These are phyloP conservation scores for Lyophyllum semitale DNA, from an alignment of 768 basidiomycete genomes.

Conservation along the genomic window DNA sequence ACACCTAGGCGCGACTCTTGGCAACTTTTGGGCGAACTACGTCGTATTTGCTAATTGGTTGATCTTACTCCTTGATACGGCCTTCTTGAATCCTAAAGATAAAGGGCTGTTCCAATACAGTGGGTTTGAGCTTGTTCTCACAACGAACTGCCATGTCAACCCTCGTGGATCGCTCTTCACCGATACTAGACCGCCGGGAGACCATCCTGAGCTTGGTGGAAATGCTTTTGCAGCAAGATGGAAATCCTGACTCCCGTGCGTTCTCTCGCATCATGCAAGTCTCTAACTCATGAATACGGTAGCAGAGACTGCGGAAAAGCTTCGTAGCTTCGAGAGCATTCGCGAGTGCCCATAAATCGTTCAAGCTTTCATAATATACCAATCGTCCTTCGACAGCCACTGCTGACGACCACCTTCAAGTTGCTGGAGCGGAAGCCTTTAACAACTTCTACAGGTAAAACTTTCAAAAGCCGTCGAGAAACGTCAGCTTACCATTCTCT, in stretches of 20 bases:
- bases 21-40: no score
- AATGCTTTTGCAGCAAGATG: slow-evolving; percentile 44
- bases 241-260: slow-evolving; percentile 32
- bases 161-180: slow-evolving; percentile 34
- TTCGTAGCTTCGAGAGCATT: slow-evolving; percentile 60
- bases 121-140: no score
- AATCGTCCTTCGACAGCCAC: slow-evolving; percentile 41
- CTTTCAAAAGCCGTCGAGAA: slow-evolving; percentile 10
- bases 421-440: slow-evolving; percentile 65
- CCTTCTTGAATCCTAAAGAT: no score
- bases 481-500: slow-evolving; percentile 4
- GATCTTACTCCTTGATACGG: no score
- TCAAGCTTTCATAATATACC: neutral
- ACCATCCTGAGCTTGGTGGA: slow-evolving; percentile 54
- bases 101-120: no score
- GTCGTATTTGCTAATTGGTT: no score
- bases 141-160: no score
- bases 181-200: slow-evolving; percentile 37
- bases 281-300: neutral
- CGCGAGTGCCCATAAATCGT: slow-evolving; percentile 47
- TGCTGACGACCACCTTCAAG: slow-evolving; percentile 72
- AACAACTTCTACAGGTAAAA: slow-evolving; percentile 63
- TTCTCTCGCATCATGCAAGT: neutral
- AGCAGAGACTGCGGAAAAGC: slow-evolving; percentile 38
- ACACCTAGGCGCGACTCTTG: no score